Evolutionary conservation across 2,329 filamentous ascomycete genomes (phyloP), one percentile per base, ranked within the genome.

Genomic region (Colletotrichum abscissum): DNA sequence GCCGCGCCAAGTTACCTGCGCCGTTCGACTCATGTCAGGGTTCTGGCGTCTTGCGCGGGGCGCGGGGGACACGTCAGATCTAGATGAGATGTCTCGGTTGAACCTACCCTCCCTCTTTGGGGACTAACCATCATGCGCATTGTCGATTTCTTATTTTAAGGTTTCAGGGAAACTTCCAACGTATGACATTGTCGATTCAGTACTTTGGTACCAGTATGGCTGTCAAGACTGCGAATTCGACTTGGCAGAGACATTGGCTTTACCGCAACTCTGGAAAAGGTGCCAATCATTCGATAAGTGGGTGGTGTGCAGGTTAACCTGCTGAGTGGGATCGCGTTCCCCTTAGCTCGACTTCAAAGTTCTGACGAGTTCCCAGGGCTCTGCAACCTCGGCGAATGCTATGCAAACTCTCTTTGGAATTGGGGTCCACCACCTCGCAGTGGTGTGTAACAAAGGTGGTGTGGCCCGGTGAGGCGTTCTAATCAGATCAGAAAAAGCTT

Each of bases 141-240:
- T 59, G 67, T 57, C 8, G 60, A 59, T 26, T 64, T 33, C 66
- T 64, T 60, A 64, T 62, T 57, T 71, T 66, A 70, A 73, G 49
- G 56, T 71, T 73, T 70, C 46, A 24, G 62, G 56, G 67, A 73
- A 73, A 73, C 71, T 62, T 62, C 56, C 46, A 49, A 28, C 28
- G 71, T 71, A 62, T 73, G 67, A 73, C 30, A 56, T 73, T 49
- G 55, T 66, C 60, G 71, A 71, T 30, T 73, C 71, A 73, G 71
- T 38, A 38, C 33, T 30, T 73, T 67, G 70, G 67, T 38, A 38
- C 33, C 6, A 38, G 30, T 16, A 24, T 26, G 24, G 9, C n/a
- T 42, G 58, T 46, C 49, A 62, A 30, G 22, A 58, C 16, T 22
- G 54, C 33, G 42, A 30, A 49, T 69, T 38, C 28, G 33, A 42